Percentiles rank a stretch among this genome's conserved stretches.
Evolutionary conservation across 2,329 filamentous ascomycete species (phyloP).

Genomic region (Talaromyces rugulosus): DNA sequence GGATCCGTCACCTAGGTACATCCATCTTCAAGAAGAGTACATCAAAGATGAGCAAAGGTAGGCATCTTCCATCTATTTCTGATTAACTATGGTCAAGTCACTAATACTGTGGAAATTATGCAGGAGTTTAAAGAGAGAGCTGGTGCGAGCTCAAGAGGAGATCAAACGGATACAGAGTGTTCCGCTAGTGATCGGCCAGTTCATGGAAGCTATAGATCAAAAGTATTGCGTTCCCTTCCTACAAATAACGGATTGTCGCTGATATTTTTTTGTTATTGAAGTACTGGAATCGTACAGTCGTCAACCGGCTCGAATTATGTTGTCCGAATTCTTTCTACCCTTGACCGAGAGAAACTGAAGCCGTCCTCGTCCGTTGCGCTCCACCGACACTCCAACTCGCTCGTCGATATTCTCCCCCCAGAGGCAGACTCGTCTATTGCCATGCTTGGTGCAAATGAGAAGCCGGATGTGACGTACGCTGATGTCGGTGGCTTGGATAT

Average conservation of each 20-base stretch:
- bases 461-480: slow-evolving; percentile 96
- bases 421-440: slow-evolving; percentile 98
- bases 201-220: slow-evolving; percentile 99
- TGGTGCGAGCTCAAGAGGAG: slow-evolving; percentile 96
- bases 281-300: slow-evolving; percentile 96
- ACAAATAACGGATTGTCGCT: slow-evolving; percentile 5
- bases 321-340: slow-evolving; percentile 93
- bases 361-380: slow-evolving; percentile 95
- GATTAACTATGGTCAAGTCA: neutral
- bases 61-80: neutral
- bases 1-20: slow-evolving; percentile 58
- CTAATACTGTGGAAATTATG: neutral
- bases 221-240: slow-evolving; percentile 57
- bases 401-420: slow-evolving; percentile 97
- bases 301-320: slow-evolving; percentile 99
- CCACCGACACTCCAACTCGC: slow-evolving; percentile 95
- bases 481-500: slow-evolving; percentile 97
- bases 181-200: slow-evolving; percentile 95
- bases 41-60: slow-evolving; percentile 99
- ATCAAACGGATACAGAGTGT: slow-evolving; percentile 99
- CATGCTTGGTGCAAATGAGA: slow-evolving; percentile 94
- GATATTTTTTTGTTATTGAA: slow-evolving; percentile 33
- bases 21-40: slow-evolving; percentile 98
- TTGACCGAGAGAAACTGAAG: slow-evolving; percentile 97
- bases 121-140: slow-evolving; percentile 92